Conservation (phyloP, 352 stramenopile species). For the Pythium catenulatum region DNA sequence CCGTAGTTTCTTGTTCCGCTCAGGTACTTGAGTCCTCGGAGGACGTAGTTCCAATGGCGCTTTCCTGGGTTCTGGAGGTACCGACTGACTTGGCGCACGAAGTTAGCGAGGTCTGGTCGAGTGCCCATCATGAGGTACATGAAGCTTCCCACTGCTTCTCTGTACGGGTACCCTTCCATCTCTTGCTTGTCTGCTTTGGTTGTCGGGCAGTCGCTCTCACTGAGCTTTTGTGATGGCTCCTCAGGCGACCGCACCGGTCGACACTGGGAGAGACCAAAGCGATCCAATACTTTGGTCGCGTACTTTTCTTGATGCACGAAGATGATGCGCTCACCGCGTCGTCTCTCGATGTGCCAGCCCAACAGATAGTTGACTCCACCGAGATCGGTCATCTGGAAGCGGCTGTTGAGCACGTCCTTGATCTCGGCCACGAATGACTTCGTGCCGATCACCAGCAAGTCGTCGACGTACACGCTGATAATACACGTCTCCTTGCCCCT, state of each 20-base stretch:
- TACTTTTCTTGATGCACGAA: slow-evolving; percentile 50
- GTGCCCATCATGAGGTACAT: slow-evolving; percentile 58
- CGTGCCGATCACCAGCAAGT: slow-evolving; percentile 41
- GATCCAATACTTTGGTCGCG: slow-evolving; percentile 20
- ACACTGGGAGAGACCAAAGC: background rate
- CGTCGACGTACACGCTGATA: slow-evolving; percentile 53
- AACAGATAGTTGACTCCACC: slow-evolving; percentile 20
- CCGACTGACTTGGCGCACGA: slow-evolving; percentile 21
- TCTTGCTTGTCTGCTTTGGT: background rate
- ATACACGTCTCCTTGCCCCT: background rate
- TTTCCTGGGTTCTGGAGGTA: slow-evolving; percentile 16
- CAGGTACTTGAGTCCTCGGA: slow-evolving; percentile 5
- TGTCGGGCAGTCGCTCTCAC: background rate
- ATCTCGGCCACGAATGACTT: slow-evolving; percentile 7
- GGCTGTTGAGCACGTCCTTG: background rate
- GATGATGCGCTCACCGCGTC: background rate
- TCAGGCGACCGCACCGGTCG: background rate
- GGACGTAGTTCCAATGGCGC: slow-evolving; percentile 12
- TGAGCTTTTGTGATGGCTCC: background rate
- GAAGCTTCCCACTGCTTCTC: slow-evolving; percentile 43
- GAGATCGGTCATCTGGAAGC: slow-evolving; percentile 38
- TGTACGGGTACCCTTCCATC: slow-evolving; percentile 25
- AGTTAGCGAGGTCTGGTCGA: slow-evolving; percentile 19
- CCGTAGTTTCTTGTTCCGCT: background rate
- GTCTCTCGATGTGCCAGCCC: slow-evolving; percentile 17